These are phyloP conservation scores for Sporothrix globosa DNA, from an alignment of 2,329 filamentous ascomycete genomes.

Conservation along the genomic window DNA sequence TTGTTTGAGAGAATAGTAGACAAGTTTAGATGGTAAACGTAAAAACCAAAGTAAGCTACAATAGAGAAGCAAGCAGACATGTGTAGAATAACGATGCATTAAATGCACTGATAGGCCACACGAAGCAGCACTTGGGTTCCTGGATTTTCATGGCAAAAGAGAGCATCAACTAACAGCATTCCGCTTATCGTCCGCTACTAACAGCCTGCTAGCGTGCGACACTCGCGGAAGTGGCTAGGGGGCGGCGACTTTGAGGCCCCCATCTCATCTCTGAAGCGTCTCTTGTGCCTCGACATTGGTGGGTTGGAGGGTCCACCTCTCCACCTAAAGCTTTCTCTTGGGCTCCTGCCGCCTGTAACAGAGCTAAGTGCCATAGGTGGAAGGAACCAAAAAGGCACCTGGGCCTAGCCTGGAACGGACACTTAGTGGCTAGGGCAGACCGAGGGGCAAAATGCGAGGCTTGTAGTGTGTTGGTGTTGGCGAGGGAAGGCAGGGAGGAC, in stretches of 20 bases:
- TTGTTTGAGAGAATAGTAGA: not conserved
- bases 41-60: too few species aligned
- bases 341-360: conserved; percentile 23
- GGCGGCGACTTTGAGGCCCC: not conserved
- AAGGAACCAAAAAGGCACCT: conserved; percentile 1
- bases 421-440: not conserved
- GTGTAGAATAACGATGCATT: not conserved
- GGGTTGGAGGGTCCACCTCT: not conserved
- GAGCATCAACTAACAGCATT: not conserved
- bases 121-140: conserved; percentile 1
- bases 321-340: not conserved
- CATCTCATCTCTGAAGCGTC: not conserved
- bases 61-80: not conserved
- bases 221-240: conserved; percentile 23
- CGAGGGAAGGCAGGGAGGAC: not conserved
- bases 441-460: conserved; percentile 18
- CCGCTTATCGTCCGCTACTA: conserved; percentile 3
- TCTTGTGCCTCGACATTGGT: not conserved
- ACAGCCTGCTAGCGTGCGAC: conserved; percentile 5
- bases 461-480: not conserved
- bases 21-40: not conserved
- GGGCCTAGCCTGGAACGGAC: not conserved
- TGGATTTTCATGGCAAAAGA: not conserved
- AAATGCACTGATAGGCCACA: not conserved
- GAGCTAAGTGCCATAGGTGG: not conserved